Evolutionary conservation across 495 filamentous ascomycete species (phyloP).

Genomic region (Tuber magnatum): DNA sequence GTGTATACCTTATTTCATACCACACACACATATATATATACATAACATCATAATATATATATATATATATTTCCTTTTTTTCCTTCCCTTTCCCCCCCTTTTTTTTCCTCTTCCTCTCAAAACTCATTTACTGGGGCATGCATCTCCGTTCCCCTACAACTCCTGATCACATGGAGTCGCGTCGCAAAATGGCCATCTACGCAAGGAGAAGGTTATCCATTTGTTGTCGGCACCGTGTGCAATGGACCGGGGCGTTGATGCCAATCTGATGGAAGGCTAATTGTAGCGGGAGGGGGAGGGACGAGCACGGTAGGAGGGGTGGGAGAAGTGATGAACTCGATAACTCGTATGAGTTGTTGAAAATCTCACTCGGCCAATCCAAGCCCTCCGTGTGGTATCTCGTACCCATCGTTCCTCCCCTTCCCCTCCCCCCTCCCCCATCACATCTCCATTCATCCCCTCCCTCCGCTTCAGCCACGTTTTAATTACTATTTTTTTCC

Average conservation of each 20-base stretch:
- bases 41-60: no score
- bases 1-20: background rate
- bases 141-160: background rate
- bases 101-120: no score
- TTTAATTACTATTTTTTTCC: conserved; percentile 10
- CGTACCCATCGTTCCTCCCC: background rate
- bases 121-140: background rate
- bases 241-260: background rate
- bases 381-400: background rate
- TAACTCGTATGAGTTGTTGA: conserved; percentile 11
- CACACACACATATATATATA: no score
- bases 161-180: conserved; percentile 31
- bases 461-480: background rate
- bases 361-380: conserved; percentile 8
- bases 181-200: conserved; percentile 24
- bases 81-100: background rate
- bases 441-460: background rate
- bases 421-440: no score
- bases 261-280: background rate
- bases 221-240: background rate
- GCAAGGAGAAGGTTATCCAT: background rate
- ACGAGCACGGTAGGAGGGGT: background rate
- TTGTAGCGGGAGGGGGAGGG: background rate
- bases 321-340: conserved; percentile 1
- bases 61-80: background rate